A percentile compares a stretch with the other conserved stretches of the same genome.
These are phyloP conservation scores for Podaxis pistillaris DNA, from an alignment of 768 basidiomycete genomes.

Conservation along the genomic window DNA sequence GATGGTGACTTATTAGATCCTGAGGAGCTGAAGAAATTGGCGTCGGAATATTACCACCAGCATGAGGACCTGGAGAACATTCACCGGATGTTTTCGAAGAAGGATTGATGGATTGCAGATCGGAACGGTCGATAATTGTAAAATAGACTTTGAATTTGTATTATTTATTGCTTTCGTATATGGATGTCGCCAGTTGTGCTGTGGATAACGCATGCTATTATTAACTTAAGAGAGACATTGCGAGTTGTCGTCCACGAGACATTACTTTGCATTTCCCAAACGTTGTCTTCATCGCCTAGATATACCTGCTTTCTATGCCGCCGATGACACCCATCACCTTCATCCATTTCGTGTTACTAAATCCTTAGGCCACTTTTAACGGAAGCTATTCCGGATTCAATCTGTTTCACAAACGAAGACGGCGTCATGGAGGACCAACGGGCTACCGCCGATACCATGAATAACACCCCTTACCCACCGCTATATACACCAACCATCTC, in stretches of 20 bases:
- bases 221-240: not conserved
- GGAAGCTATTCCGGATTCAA: not conserved
- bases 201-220: not conserved
- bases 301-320: not conserved
- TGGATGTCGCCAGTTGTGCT: not conserved
- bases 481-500: not conserved
- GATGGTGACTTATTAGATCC: constrained; percentile 53
- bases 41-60: constrained; percentile 41
- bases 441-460: not conserved
- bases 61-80: constrained; percentile 57
- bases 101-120: not conserved
- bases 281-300: not conserved
- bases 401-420: not conserved
- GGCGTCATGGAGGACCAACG: not conserved
- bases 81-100: constrained; percentile 19
- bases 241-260: not conserved
- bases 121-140: not conserved
- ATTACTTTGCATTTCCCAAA: not conserved
- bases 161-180: constrained; percentile 12
- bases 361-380: not conserved
- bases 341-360: not conserved
- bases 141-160: not conserved
- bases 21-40: constrained; percentile 49
- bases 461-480: not conserved
- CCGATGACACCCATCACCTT: not conserved